These are phyloP conservation scores for Wickerhamiella azyma DNA, from an alignment of 805 yeast genomes.

Conservation along the genomic window DNA sequence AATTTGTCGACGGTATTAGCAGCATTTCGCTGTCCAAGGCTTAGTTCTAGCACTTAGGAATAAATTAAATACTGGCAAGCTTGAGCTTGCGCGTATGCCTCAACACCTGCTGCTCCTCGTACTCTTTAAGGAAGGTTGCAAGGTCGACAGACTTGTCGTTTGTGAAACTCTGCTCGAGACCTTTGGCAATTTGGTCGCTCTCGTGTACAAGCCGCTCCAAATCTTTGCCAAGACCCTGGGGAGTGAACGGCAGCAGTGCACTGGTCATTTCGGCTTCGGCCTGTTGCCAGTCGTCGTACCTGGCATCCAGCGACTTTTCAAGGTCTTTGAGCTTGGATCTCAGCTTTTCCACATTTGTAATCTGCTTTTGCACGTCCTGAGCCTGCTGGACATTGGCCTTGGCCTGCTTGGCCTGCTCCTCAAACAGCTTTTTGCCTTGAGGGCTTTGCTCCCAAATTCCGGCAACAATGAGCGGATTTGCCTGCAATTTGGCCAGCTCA, in stretches of 20 bases:
- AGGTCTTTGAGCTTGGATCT: conserved; percentile 20
- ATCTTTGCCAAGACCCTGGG: conserved; percentile 24
- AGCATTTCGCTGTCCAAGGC: conserved; percentile 2
- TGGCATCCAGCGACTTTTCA: conserved; percentile 12
- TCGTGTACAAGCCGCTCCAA: conserved; percentile 25
- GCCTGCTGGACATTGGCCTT: conserved; percentile 19
- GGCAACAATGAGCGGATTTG: not conserved
- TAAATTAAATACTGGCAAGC: not conserved
- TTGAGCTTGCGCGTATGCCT: conserved; percentile 6
- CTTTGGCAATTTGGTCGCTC: conserved; percentile 20
- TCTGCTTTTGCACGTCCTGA: not conserved
- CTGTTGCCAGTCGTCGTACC: conserved; percentile 8
- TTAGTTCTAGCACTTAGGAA: not conserved
- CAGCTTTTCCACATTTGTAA: conserved; percentile 13
- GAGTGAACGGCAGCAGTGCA: conserved; percentile 27
- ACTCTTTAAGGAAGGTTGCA: conserved; percentile 31
- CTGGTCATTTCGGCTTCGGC: conserved; percentile 24
- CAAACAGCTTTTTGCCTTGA: conserved; percentile 18
- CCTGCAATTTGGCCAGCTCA: not conserved
- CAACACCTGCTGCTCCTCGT: conserved; percentile 27
- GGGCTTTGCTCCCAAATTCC: conserved; percentile 18
- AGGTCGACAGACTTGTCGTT: conserved; percentile 16
- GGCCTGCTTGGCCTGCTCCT: conserved; percentile 20
- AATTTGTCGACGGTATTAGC: not conserved
- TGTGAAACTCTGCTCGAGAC: conserved; percentile 4